Conservation (phyloP, 768 basidiomycete species). For the Podaxis sp. region DNA sequence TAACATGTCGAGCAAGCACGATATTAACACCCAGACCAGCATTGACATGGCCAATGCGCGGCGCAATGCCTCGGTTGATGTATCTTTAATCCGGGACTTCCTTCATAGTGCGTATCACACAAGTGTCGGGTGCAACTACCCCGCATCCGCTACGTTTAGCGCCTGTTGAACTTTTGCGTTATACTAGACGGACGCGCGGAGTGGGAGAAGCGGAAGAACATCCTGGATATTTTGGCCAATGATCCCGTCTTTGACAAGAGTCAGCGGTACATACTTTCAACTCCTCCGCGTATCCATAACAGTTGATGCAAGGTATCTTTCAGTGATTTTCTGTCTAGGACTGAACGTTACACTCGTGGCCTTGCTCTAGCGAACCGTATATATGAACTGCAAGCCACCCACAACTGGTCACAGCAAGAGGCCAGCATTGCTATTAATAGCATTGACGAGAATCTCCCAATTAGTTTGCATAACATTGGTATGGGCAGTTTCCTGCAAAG, state of each 20-base stretch:
- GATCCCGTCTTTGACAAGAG: constrained; percentile 62
- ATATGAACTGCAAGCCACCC: constrained; percentile 50
- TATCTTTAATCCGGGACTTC: constrained; percentile 40
- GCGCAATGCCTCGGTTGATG: constrained; percentile 34
- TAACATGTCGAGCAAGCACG: constrained; percentile 17
- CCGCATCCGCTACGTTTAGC: background rate
- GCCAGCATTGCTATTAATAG: constrained; percentile 39
- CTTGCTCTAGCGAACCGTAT: constrained; percentile 52
- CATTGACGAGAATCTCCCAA: constrained; percentile 50
- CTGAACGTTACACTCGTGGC: constrained; percentile 52
- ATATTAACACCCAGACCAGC: constrained; percentile 41
- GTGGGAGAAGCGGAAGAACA: constrained; percentile 44
- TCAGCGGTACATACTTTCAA: constrained; percentile 32
- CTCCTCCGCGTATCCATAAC: background rate
- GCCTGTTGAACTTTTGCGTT: background rate
- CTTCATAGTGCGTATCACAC: constrained; percentile 40
- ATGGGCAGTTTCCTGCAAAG: constrained; percentile 11
- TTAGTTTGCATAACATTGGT: constrained; percentile 36
- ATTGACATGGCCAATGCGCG: constrained; percentile 52
- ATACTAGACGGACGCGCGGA: constrained; percentile 40
- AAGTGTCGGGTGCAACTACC: background rate
- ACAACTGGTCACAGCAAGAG: constrained; percentile 51
- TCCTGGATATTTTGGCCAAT: constrained; percentile 41
- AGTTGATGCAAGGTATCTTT: background rate
- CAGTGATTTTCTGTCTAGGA: constrained; percentile 56